Conservation (phyloP, 2,329 filamentous ascomycete species). For the Hymenoscyphus infarciens region DNA sequence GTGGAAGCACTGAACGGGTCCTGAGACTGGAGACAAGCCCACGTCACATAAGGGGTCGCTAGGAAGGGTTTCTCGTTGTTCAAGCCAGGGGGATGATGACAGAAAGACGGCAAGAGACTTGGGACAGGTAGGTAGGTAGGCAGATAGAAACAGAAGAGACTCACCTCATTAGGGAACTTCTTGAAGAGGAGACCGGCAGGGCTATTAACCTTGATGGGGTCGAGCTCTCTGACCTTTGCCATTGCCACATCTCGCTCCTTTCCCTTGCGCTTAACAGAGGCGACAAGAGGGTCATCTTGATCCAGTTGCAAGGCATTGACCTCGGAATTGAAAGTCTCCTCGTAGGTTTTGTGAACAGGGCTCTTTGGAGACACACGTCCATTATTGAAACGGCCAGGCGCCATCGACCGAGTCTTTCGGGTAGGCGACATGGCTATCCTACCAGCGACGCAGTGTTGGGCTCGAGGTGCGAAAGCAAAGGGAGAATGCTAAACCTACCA, state of each 20-base stretch:
- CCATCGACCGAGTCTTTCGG: slow-evolving; percentile 4
- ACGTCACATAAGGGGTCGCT: too few species aligned
- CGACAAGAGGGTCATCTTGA: not conserved
- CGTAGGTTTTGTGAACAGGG: not conserved
- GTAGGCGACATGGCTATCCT: not conserved
- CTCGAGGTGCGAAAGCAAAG: not conserved
- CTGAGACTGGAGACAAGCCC: too few species aligned
- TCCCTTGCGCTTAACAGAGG: not conserved
- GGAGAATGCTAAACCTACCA: not conserved
- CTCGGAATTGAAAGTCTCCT: not conserved
- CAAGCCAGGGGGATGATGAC: not conserved
- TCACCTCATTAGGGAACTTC: slow-evolving; percentile 1
- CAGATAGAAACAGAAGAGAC: not conserved
- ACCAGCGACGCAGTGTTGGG: not conserved
- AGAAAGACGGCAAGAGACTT: not conserved
- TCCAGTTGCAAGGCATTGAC: not conserved
- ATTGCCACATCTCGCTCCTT: not conserved
- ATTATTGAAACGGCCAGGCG: not conserved
- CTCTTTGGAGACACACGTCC: not conserved
- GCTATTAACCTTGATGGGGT: not conserved
- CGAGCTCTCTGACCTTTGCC: not conserved
- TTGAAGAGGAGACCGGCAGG: not conserved
- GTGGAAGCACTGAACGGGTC: not conserved
- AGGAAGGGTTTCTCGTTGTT: not conserved
- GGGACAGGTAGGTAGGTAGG: too few species aligned